phyloP scores from a whole-genome alignment of 2,329 filamentous ascomycete genomes.

The Akanthomyces dipterigenus region DNA sequence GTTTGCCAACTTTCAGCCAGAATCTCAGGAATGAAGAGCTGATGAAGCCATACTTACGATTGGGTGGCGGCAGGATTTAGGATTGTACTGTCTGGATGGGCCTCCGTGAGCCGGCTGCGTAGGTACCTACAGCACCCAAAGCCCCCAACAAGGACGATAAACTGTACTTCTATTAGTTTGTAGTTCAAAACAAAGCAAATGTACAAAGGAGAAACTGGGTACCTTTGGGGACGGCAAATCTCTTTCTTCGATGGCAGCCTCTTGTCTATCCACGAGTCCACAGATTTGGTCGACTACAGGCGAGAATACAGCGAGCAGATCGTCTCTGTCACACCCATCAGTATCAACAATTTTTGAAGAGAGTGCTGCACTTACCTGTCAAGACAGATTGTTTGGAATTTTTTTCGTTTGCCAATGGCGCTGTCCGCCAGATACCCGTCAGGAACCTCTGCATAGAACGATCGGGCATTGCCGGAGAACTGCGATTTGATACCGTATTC shows the following conservation, averaged over 20 bases:
- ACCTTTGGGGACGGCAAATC: neutral
- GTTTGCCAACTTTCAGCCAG: neutral
- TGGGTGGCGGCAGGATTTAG: slow-evolving; percentile 24
- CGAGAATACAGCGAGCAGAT: slow-evolving; percentile 20
- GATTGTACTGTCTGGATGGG: slow-evolving; percentile 14
- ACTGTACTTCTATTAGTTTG: slow-evolving; percentile 19
- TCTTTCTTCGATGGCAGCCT: neutral
- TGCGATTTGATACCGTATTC: slow-evolving; percentile 20
- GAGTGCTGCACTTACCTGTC: neutral
- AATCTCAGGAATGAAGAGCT: neutral
- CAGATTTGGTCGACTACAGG: slow-evolving; percentile 18
- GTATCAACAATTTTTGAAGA: too few relatives aligned
- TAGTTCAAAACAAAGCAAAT: too few relatives aligned
- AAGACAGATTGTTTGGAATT: neutral
- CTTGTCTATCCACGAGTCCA: slow-evolving; percentile 21
- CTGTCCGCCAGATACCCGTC: neutral
- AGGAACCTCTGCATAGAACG: slow-evolving; percentile 18
- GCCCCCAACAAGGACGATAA: slow-evolving; percentile 32
- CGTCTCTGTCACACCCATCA: slow-evolving; percentile 11
- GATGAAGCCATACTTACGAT: slow-evolving; percentile 23
- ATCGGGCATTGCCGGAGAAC: slow-evolving; percentile 15
- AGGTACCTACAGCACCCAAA: slow-evolving; percentile 30
- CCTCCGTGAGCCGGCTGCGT: slow-evolving; percentile 13
- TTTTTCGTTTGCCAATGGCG: neutral
- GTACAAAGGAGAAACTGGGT: neutral